Evolutionary conservation across 352 stramenopile species (phyloP).

Genomic region (Peronospora belbahrii): DNA sequence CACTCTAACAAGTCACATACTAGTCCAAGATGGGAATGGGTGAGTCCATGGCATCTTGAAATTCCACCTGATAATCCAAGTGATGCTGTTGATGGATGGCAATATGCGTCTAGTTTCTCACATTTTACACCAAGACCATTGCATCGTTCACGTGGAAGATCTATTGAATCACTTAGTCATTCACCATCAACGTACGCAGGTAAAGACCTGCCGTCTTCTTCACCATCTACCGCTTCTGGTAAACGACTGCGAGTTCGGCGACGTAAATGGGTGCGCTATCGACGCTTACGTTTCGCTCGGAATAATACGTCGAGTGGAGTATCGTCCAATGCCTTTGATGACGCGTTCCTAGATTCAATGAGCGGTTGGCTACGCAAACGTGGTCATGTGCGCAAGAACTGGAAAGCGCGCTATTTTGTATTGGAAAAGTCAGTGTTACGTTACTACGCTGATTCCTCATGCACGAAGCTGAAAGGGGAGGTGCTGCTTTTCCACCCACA

Average conservation of each 20-base stretch:
- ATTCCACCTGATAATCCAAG: slow-evolving; percentile 4
- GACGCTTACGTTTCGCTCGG: slow-evolving; percentile 24
- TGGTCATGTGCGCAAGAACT: slow-evolving; percentile 69
- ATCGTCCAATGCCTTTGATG: slow-evolving; percentile 44
- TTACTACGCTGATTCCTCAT: slow-evolving; percentile 53
- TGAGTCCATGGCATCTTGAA: slow-evolving; percentile 67
- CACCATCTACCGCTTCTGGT: slow-evolving; percentile 18
- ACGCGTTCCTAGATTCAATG: slow-evolving; percentile 64
- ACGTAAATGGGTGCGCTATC: slow-evolving; percentile 64
- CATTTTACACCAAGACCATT: slow-evolving; percentile 34
- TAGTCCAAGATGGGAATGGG: slow-evolving; percentile 48
- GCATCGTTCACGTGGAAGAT: slow-evolving; percentile 14
- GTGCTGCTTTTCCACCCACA: slow-evolving; percentile 73
- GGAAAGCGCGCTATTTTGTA: slow-evolving; percentile 72
- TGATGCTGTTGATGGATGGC: slow-evolving; percentile 47
- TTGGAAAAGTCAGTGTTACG: slow-evolving; percentile 55
- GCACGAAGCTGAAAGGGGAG: slow-evolving; percentile 56
- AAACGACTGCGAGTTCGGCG: slow-evolving; percentile 45
- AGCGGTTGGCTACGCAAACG: slow-evolving; percentile 62
- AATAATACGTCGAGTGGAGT: background rate
- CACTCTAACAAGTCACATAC: no score
- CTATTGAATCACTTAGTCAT: slow-evolving; percentile 19
- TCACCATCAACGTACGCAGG: background rate
- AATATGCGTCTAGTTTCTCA: slow-evolving; percentile 56
- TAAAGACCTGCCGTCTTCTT: slow-evolving; percentile 17